Percentiles rank a stretch among this genome's conserved stretches.
These are phyloP conservation scores for Coemansia pectinata DNA, from an alignment of 192 early-diverging fungal genomes.

Conservation along the genomic window DNA sequence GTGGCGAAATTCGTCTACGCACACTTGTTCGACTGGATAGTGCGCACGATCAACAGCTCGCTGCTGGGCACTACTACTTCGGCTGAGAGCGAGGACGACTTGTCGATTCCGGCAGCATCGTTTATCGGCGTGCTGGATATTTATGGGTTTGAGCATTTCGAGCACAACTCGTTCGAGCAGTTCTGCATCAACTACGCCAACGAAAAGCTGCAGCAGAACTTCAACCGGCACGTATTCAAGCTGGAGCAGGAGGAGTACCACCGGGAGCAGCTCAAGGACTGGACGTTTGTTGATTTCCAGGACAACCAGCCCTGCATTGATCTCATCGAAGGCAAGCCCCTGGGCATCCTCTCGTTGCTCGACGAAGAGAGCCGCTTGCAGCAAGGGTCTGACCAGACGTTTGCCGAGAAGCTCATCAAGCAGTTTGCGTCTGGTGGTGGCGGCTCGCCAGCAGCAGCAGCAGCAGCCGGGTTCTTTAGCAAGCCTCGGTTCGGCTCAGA, in stretches of 20 bases:
- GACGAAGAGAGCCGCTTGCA: conserved; percentile 93
- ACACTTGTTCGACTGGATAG: conserved; percentile 95
- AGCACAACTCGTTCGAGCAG: conserved; percentile 99
- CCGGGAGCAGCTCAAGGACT: conserved; percentile 87
- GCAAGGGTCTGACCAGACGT: conserved; percentile 80
- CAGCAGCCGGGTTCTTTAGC: conserved; percentile 62
- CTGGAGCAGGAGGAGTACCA: conserved; percentile 98
- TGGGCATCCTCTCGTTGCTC: conserved; percentile 92
- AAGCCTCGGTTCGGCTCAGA: conserved; percentile 88
- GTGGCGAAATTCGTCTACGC: conserved; percentile 98
- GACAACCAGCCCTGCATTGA: conserved; percentile 99
- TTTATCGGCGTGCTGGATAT: conserved; percentile 99
- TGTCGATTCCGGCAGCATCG: conserved; percentile 28
- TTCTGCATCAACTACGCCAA: conserved; percentile 98
- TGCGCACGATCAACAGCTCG: conserved; percentile 83
- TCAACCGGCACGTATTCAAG: conserved; percentile 99
- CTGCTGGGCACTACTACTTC: conserved; percentile 41
- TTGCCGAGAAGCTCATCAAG: conserved; percentile 89
- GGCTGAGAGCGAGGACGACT: background rate
- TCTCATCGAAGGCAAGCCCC: conserved; percentile 87
- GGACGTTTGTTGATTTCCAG: conserved; percentile 98
- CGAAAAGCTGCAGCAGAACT: conserved; percentile 99
- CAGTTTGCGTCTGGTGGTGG: conserved; percentile 59
- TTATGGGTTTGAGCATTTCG: conserved; percentile 99
- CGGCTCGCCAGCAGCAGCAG: no score